Evolutionary conservation across 2,329 filamentous ascomycete species (phyloP), one percentile per base, ranked within the genome.

Genomic region (Pestalotiopsis sp.): DNA sequence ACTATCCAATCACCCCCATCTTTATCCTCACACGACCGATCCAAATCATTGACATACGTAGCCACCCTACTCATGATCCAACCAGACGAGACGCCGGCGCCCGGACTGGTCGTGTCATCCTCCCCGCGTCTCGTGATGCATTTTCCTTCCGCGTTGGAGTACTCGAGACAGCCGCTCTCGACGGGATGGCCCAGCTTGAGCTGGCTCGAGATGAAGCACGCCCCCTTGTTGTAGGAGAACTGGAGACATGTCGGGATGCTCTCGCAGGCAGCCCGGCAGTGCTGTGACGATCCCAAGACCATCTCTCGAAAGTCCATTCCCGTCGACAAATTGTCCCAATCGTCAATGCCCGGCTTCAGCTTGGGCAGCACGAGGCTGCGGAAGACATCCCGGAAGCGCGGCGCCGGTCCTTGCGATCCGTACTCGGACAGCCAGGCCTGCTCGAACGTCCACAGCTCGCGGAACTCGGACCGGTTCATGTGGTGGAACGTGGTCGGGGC

Each of bases 401-500:
- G 38, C n/a, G 73, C 67, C 9, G 57, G 57, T 23, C 57, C 25
- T 6, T 4, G 5, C 12, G 69, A 72, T 6, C 69, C 41, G 38
- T 76, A 75, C 20, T 20, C 7, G 14, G 20, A 11, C 23, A 45
- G 75, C 77, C 77, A 78, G 23, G 69, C 77, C 63, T 80, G 80
- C 71, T 87, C 83, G 27, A 86, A 84, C 4, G 78, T 77, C 76
- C 80, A 83, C 49, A 87, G 77, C 3, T 77, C 74, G 58, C 80
- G 75, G 11, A 83, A 80, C 9, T 86, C 81, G 1, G 74, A 70
- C 1, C 82, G 73, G 0, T 79, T 76, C 4, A 87, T 76, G 71
- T 86, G 84, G 67, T 87, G 85, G 72, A 85, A 85, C 1, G 83
- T 79, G 3, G 83, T 79, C 4, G 83, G 81, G 31, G 83, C 81